These are phyloP conservation scores for Byssothecium circinans DNA, from an alignment of 2,329 filamentous ascomycete species.

Conservation along the genomic window DNA sequence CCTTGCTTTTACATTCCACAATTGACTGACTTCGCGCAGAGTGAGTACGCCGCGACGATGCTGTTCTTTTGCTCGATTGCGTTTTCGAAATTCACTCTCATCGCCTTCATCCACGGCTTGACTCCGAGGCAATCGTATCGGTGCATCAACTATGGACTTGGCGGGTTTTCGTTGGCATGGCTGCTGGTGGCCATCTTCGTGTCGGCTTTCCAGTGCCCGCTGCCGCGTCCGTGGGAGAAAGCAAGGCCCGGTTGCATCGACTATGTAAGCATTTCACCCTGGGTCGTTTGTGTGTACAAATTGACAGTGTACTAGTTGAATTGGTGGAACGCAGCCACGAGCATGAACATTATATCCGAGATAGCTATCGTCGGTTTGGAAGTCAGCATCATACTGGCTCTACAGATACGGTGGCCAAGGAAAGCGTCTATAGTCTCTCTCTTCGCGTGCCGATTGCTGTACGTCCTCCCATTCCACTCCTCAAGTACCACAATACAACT, in stretches of 20 bases:
- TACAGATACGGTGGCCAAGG: conserved; percentile 15
- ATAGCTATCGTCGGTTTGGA: conserved; percentile 24
- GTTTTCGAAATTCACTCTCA: conserved; percentile 31
- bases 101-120: conserved; percentile 26
- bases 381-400: conserved; percentile 17
- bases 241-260: conserved; percentile 14
- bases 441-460: conserved; percentile 23
- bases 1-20: not conserved
- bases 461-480: conserved; percentile 3
- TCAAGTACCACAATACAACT: no score
- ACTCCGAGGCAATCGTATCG: conserved; percentile 19
- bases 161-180: conserved; percentile 15
- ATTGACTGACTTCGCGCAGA: conserved; percentile 12
- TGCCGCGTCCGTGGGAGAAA: conserved; percentile 24
- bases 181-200: conserved; percentile 15
- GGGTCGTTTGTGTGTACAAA: conserved; percentile 2
- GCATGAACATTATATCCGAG: conserved; percentile 24
- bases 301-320: conserved; percentile 7
- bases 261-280: conserved; percentile 10
- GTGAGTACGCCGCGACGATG: conserved; percentile 28
- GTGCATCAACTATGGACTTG: conserved; percentile 17
- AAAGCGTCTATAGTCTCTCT: conserved; percentile 23
- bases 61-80: conserved; percentile 27
- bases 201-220: conserved; percentile 17
- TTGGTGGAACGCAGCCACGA: conserved; percentile 22